Percentiles rank a stretch among this genome's conserved stretches.
Conservation (phyloP, 768 basidiomycete species). For the Hydnum rufescens region DNA sequence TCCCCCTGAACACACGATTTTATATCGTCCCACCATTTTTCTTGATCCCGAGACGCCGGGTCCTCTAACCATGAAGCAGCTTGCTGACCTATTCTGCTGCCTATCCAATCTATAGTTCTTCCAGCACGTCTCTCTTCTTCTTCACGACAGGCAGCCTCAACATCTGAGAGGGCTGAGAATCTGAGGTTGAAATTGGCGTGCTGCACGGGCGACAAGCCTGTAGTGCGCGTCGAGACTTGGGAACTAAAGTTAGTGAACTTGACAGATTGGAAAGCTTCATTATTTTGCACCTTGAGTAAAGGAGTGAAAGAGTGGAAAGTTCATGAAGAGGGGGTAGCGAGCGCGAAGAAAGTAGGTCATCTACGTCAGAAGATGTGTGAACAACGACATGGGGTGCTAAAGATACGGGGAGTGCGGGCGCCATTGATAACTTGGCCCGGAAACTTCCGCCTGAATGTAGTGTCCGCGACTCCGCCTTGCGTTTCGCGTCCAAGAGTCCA, state of each 20-base stretch:
- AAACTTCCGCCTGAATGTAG: too few species aligned
- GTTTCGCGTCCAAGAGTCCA: too few species aligned
- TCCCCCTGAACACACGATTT: slow-evolving; percentile 60
- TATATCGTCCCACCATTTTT: slow-evolving; percentile 71
- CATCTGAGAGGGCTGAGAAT: slow-evolving; percentile 55
- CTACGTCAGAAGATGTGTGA: slow-evolving; percentile 49
- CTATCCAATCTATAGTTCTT: slow-evolving; percentile 74
- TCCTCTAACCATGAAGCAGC: slow-evolving; percentile 56
- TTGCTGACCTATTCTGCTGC: slow-evolving; percentile 42
- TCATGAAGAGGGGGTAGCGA: slow-evolving; percentile 50
- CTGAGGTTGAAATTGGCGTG: slow-evolving; percentile 56
- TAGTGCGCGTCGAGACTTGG: slow-evolving; percentile 62
- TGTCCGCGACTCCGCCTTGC: too few species aligned
- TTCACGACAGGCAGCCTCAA: slow-evolving; percentile 56
- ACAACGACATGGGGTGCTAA: slow-evolving; percentile 69
- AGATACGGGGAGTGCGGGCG: slow-evolving; percentile 40
- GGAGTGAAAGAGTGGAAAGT: slow-evolving; percentile 65
- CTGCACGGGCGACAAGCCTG: slow-evolving; percentile 43
- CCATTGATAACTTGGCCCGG: too few species aligned
- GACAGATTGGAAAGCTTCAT: slow-evolving; percentile 2
- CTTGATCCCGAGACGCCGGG: slow-evolving; percentile 28
- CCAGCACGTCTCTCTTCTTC: slow-evolving; percentile 61
- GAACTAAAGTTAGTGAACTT: background rate
- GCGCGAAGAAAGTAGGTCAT: slow-evolving; percentile 33
- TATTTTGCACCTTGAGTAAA: slow-evolving; percentile 47